Evolutionary conservation across 768 basidiomycete genomes (phyloP), one percentile per base, ranked within the genome.

Genomic region (Tylopilus intermedius): DNA sequence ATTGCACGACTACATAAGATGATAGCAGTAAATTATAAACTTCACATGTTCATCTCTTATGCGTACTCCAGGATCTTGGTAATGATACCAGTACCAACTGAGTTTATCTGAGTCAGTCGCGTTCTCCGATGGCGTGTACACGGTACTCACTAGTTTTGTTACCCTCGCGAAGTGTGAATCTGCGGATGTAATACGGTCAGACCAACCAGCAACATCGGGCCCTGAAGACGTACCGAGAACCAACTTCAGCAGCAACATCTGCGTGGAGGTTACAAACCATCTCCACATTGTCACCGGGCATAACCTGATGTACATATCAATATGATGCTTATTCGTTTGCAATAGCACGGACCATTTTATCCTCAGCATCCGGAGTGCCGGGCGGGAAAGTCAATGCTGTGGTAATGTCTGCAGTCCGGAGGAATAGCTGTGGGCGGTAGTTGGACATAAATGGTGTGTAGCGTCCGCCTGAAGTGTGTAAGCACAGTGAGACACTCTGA

Each of bases 241-340:
- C 93, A 57, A 83, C 79, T 71, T 97, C 95, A 40, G 89, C 80
- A 22, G 93, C 93, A 56, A 96, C 85, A 64, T 94, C 91, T 62
- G 85, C 83, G 24, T 86, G 79, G 35, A 97, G 79, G 26, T 80
- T 75, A 67, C 90, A 91, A 50, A 90, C 77, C 77, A 98, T 85
- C 72, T 96, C 94, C 49, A 98, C 86, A 63, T 95, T 95, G 75
- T 98, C 95, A 56, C 95, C 95, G 45, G 95, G 95, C 91, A 96
- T 94, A 60, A 97, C 84, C 84, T 89, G 61, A 42, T 55, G 30
- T 27, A 24, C 44, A 49, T 49, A 44, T 56, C 27, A 29, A 44
- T 26, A 58, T 18, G 8, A 41, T 13, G 14, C 2, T 48, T 50
- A 9, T 40, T 0, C 15, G 39, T 50, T 5, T 53, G 42, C 18